Percentiles rank a stretch among this genome's conserved stretches.
These are phyloP conservation scores for Pythium brachiatum DNA, from an alignment of 352 stramenopile species.

Conservation along the genomic window DNA sequence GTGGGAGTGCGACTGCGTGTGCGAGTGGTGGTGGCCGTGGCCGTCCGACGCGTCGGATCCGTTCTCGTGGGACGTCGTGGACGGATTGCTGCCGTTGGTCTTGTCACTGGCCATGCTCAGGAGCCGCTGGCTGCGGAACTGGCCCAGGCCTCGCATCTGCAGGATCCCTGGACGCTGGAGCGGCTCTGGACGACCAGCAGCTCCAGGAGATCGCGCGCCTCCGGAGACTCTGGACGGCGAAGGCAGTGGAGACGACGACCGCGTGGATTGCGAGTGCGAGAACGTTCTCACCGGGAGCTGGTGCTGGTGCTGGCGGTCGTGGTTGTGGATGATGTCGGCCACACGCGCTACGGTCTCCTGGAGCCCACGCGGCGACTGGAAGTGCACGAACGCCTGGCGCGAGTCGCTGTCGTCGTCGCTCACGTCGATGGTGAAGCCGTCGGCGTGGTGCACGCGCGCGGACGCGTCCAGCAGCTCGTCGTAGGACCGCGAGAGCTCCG, in stretches of 20 bases:
- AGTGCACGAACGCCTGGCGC: conserved; percentile 15
- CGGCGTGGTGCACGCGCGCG: neutral
- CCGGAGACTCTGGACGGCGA: conserved; percentile 2
- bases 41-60: conserved; percentile 17
- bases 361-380: conserved; percentile 20
- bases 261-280: conserved; percentile 8
- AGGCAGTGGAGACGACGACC: conserved; percentile 14
- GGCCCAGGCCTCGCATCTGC: conserved; percentile 5
- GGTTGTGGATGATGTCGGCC: conserved; percentile 11
- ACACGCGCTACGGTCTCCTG: conserved; percentile 15
- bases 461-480: conserved; percentile 19
- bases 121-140: conserved; percentile 26
- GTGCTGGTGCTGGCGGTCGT: neutral
- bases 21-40: conserved; percentile 10
- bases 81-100: conserved; percentile 27
- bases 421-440: conserved; percentile 16
- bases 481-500: conserved; percentile 20
- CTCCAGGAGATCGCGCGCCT: neutral
- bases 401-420: conserved; percentile 9
- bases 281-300: neutral
- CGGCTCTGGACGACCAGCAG: neutral
- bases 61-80: conserved; percentile 29
- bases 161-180: conserved; percentile 10
- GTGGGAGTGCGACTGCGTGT: conserved; percentile 9
- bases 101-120: conserved; percentile 29